A percentile compares a stretch with the other conserved stretches of the same genome.
Conservation (phyloP, 73 alveolate species). For the Paramecium sonneborni region DNA sequence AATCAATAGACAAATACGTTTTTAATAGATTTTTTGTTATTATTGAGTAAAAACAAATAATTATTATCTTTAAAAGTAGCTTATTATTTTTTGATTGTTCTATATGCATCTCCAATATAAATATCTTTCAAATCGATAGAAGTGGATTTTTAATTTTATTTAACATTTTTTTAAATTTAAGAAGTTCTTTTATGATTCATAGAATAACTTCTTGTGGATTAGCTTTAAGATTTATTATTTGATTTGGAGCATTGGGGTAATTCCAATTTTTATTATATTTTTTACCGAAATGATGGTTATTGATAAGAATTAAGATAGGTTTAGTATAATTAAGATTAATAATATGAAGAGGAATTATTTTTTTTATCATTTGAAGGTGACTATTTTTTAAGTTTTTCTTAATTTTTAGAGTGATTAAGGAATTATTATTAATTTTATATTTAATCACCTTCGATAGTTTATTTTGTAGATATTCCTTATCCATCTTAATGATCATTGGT, state of each 20-base stretch:
- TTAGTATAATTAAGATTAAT: background rate
- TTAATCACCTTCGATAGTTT: background rate
- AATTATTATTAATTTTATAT: background rate
- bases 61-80: background rate
- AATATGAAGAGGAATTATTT: background rate
- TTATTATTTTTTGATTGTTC: background rate
- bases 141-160: background rate
- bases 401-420: background rate
- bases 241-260: background rate
- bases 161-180: background rate
- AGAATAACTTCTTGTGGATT: background rate
- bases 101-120: background rate
- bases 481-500: background rate
- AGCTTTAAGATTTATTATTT: background rate
- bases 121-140: background rate
- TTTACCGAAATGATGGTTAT: background rate
- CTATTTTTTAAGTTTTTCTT: background rate
- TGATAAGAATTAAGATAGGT: background rate
- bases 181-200: background rate
- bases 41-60: background rate
- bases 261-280: background rate
- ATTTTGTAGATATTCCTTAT: background rate
- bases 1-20: slow-evolving; percentile 5
- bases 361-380: too few species aligned
- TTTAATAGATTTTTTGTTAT: background rate